phyloP scores from a whole-genome alignment of 352 stramenopile species.

The Globisporangium canariense region DNA sequence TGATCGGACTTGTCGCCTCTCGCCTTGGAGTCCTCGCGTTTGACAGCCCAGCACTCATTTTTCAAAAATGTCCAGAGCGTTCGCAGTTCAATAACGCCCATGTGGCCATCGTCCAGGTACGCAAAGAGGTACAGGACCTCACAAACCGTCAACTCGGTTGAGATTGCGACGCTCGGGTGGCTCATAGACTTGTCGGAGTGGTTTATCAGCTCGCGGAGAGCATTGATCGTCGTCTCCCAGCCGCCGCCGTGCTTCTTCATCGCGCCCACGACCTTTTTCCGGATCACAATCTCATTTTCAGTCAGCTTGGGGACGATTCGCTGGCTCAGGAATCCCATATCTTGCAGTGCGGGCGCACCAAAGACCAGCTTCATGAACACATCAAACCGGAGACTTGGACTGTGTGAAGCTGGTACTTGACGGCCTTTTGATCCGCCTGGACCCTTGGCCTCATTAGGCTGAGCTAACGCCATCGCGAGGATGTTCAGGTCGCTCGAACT shows the following conservation, averaged over 20 bases:
- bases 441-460: background rate
- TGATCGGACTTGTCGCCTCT: background rate
- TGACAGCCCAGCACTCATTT: conserved; percentile 21
- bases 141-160: conserved; percentile 10
- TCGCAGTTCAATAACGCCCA: conserved; percentile 23
- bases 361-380: conserved; percentile 54
- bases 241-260: conserved; percentile 16
- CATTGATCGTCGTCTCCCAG: conserved; percentile 16
- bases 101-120: conserved; percentile 19
- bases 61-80: conserved; percentile 29
- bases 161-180: background rate
- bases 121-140: conserved; percentile 44
- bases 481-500: conserved; percentile 30
- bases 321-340: conserved; percentile 11
- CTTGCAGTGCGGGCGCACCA: conserved; percentile 29
- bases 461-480: conserved; percentile 19
- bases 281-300: conserved; percentile 13
- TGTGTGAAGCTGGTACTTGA: background rate
- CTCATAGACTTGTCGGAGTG: background rate
- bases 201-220: conserved; percentile 18
- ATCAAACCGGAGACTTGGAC: conserved; percentile 36
- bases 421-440: background rate
- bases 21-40: background rate
- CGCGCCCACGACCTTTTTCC: conserved; percentile 15
- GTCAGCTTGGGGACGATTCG: conserved; percentile 25